These are phyloP conservation scores for Beauveria varroae DNA, from an alignment of 2,329 filamentous ascomycete genomes.

Conservation along the genomic window DNA sequence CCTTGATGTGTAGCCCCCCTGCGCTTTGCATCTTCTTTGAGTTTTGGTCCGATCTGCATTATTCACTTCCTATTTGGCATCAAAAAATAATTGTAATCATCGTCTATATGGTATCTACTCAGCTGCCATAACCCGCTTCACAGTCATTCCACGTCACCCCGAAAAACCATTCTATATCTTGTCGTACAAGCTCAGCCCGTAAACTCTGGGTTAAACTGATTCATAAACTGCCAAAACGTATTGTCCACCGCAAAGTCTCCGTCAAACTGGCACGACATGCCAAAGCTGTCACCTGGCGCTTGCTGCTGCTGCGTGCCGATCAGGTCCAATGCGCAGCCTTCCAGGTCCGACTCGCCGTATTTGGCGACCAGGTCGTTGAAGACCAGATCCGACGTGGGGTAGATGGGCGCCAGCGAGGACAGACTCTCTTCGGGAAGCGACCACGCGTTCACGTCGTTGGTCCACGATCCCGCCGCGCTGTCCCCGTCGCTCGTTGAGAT, in stretches of 20 bases:
- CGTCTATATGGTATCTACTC: neutral
- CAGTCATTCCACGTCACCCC: no score
- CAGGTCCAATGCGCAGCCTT: neutral
- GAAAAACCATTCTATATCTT: no score
- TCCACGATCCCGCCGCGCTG: neutral
- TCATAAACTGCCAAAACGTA: conserved; percentile 49
- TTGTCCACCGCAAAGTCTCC: conserved; percentile 45
- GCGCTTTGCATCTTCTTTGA: neutral
- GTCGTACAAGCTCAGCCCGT: neutral
- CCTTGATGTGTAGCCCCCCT: neutral
- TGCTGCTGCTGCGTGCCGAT: conserved; percentile 2
- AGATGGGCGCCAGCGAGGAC: conserved; percentile 45
- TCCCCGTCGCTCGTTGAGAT: conserved; percentile 9
- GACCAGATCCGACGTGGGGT: conserved; percentile 48
- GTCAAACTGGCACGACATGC: conserved; percentile 40
- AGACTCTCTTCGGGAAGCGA: conserved; percentile 26
- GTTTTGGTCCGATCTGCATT: neutral
- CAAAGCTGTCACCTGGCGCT: conserved; percentile 12
- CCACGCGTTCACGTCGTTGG: conserved; percentile 9
- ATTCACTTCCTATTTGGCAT: neutral
- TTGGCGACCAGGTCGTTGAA: conserved; percentile 48
- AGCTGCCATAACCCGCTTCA: neutral
- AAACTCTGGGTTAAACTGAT: conserved; percentile 19
- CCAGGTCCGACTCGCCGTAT: conserved; percentile 18
- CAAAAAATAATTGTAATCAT: neutral